A percentile compares a stretch with the other conserved stretches of the same genome.
phyloP scores from a whole-genome alignment of 1,284 basidiomycete species.

The Cryptococcus sp. region DNA sequence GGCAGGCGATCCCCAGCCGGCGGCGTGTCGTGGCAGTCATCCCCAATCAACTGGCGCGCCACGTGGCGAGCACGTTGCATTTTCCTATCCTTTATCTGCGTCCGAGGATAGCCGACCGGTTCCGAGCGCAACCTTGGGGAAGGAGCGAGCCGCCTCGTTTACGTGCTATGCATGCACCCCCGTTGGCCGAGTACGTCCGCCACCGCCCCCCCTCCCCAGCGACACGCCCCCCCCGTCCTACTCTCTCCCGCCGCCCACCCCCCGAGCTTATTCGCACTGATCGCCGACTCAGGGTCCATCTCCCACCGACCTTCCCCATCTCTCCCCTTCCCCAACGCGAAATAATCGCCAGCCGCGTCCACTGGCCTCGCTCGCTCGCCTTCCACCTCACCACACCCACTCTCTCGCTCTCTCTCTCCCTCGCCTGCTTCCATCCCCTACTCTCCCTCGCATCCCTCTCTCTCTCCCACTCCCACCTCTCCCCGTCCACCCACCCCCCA shows the following conservation, averaged over 20 bases:
- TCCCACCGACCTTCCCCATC: too few relatives aligned
- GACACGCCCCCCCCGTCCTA: too few relatives aligned
- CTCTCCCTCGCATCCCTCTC: neutral
- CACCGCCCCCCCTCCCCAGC: too few relatives aligned
- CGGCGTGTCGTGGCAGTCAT: neutral
- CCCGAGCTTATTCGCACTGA: too few relatives aligned
- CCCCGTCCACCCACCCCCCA: neutral
- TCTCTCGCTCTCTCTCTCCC: neutral
- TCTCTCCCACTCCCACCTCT: neutral
- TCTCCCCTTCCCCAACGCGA: neutral
- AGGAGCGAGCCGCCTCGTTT: too few relatives aligned
- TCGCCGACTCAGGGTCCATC: too few relatives aligned
- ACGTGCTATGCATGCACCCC: too few relatives aligned
- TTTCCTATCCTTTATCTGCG: neutral
- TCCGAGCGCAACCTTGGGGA: too few relatives aligned
- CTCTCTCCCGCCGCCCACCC: too few relatives aligned
- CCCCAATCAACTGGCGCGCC: neutral
- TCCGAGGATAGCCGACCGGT: constrained; percentile 14
- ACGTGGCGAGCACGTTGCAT: neutral
- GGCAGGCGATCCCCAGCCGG: neutral
- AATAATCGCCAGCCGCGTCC: neutral
- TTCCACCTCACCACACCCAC: too few relatives aligned
- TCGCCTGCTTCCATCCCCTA: neutral
- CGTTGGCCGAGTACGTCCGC: too few relatives aligned
- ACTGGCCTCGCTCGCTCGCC: neutral